Evolutionary conservation across 2,329 filamentous ascomycete genomes (phyloP).

Genomic region (Sporothrix protearum): DNA sequence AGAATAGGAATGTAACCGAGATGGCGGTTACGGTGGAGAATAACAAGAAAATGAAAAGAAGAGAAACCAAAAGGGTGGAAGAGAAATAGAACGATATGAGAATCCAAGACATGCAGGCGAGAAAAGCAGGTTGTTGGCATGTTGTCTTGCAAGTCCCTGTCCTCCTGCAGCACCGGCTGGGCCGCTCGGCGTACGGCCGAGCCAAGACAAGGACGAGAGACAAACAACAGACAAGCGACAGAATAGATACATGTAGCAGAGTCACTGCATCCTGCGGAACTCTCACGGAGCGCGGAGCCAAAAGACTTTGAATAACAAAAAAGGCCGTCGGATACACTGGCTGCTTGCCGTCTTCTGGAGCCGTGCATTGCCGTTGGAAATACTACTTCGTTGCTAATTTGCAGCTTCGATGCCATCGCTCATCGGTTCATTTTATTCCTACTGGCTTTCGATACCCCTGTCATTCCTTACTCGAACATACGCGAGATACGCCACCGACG

Average conservation of each 20-base stretch:
- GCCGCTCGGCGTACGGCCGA: not conserved
- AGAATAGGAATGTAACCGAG: not conserved
- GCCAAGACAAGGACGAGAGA: constrained; percentile 1
- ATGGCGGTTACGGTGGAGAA: not conserved
- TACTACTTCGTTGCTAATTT: not conserved
- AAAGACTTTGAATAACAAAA: not conserved
- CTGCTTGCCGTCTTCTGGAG: not conserved
- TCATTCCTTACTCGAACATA: not conserved
- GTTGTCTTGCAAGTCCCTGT: not conserved
- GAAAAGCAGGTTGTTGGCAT: not conserved
- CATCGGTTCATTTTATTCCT: not conserved
- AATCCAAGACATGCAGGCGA: not conserved
- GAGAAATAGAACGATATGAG: not conserved
- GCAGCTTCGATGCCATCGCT: not conserved
- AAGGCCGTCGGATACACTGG: not conserved
- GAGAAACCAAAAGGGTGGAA: not conserved
- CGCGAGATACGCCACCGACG: not conserved
- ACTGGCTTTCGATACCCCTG: not conserved
- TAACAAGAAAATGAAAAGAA: no score
- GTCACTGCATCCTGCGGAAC: not conserved
- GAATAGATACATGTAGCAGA: not conserved
- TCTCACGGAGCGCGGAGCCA: not conserved
- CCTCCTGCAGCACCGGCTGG: not conserved
- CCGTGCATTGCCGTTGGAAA: not conserved
- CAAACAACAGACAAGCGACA: not conserved